phyloP scores from a whole-genome alignment of 2,329 filamentous ascomycete species.

The Colletotrichum abscissum region DNA sequence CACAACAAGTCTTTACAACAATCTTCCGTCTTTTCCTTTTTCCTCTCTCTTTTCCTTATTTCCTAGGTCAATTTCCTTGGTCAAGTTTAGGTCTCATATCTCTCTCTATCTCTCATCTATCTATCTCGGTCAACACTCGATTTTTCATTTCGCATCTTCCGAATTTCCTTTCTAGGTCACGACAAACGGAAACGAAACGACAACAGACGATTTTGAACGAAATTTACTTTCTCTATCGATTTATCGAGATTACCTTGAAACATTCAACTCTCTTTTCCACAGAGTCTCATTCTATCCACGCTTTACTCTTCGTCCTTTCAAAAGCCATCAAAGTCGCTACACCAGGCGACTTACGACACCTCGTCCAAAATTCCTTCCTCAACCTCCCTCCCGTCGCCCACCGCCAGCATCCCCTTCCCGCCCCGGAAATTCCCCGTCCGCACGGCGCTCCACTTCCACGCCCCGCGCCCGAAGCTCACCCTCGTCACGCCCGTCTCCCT shows the following conservation, averaged over 20 bases:
- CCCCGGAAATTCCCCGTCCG: constrained; percentile 53
- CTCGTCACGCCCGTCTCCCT: constrained; percentile 49
- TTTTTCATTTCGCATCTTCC: constrained; percentile 21
- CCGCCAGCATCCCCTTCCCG: constrained; percentile 50
- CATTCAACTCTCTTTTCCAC: background rate
- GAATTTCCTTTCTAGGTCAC: background rate
- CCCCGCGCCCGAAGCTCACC: constrained; percentile 53
- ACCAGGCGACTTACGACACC: constrained; percentile 9
- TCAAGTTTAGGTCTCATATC: constrained; percentile 39
- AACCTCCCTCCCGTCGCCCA: constrained; percentile 33
- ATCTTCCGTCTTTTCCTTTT: constrained; percentile 39
- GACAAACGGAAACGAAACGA: background rate
- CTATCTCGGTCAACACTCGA: constrained; percentile 24
- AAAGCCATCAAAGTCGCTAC: background rate
- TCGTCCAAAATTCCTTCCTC: constrained; percentile 38
- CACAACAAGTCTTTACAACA: constrained; percentile 30
- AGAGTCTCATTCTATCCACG: background rate
- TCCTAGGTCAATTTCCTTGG: constrained; percentile 38
- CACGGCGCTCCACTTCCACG: constrained; percentile 47
- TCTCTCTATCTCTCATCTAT: constrained; percentile 33
- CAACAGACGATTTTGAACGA: background rate
- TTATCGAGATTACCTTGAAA: background rate
- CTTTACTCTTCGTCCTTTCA: background rate
- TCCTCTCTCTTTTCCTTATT: constrained; percentile 40
- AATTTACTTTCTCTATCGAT: background rate